phyloP scores from a whole-genome alignment of 2,329 filamentous ascomycete species.

The Aspergillus pseudoglaucus region DNA sequence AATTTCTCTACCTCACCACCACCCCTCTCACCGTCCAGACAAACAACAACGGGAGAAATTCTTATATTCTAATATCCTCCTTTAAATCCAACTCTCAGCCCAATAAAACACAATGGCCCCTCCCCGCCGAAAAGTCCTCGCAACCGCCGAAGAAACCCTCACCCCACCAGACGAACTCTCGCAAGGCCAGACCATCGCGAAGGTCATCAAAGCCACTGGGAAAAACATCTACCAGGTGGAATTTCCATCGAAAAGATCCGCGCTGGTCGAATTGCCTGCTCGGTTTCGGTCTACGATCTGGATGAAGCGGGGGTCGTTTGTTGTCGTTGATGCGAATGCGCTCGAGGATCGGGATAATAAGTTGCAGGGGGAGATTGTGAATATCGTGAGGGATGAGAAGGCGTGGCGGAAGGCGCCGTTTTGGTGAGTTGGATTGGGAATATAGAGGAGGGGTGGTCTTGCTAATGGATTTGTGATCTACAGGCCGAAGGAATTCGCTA shows the following conservation, averaged over 20 bases:
- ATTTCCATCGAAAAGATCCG: slow-evolving; percentile 57
- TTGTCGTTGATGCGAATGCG: slow-evolving; percentile 67
- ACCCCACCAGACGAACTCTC: slow-evolving; percentile 50
- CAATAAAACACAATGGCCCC: slow-evolving; percentile 52
- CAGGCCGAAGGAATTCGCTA: slow-evolving; percentile 76
- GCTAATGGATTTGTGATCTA: slow-evolving; percentile 9
- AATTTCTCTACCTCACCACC: background rate
- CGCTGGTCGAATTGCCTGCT: slow-evolving; percentile 74
- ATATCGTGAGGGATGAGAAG: slow-evolving; percentile 87
- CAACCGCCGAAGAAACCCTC: slow-evolving; percentile 67
- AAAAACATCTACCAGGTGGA: slow-evolving; percentile 83
- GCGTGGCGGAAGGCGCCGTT: slow-evolving; percentile 82
- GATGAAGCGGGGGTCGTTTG: slow-evolving; percentile 84
- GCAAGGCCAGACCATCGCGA: slow-evolving; percentile 59
- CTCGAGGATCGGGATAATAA: slow-evolving; percentile 66
- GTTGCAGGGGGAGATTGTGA: slow-evolving; percentile 81
- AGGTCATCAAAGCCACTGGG: slow-evolving; percentile 73
- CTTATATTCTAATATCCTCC: no score
- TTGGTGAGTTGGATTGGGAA: slow-evolving; percentile 53
- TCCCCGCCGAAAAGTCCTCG: slow-evolving; percentile 69
- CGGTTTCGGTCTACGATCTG: slow-evolving; percentile 88
- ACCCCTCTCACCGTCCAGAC: background rate
- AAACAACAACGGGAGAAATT: no score
- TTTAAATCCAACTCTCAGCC: background rate
- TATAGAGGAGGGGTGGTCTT: background rate